Conservation (phyloP, 345 rosid genomes). For the Linum usitatissimum region DNA sequence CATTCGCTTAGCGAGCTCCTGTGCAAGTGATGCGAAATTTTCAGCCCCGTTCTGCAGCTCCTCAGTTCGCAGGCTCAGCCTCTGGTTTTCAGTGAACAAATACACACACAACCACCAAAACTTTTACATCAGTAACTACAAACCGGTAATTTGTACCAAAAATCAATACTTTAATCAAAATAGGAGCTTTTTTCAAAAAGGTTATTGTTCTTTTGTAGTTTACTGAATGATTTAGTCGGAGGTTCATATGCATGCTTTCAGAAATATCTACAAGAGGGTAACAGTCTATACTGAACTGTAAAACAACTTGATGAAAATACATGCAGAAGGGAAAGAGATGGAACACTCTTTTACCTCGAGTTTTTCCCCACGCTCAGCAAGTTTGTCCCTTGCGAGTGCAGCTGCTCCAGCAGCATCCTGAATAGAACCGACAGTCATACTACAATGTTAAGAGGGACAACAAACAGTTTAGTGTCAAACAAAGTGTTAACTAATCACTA, state of each 20-base stretch:
- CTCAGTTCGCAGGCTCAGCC: slow-evolving; percentile 46
- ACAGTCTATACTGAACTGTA: too few relatives aligned
- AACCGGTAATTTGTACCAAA: neutral
- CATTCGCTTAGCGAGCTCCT: slow-evolving; percentile 73
- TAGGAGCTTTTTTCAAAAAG: neutral
- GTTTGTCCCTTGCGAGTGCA: slow-evolving; percentile 64
- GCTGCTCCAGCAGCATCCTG: slow-evolving; percentile 73
- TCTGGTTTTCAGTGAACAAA: slow-evolving; percentile 25
- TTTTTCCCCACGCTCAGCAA: slow-evolving; percentile 61
- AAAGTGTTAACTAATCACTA: slow-evolving; percentile 8
- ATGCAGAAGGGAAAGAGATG: neutral
- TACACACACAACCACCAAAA: neutral
- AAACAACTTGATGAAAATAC: neutral
- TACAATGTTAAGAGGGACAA: slow-evolving; percentile 12
- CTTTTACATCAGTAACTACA: neutral
- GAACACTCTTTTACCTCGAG: slow-evolving; percentile 39
- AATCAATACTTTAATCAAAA: too few relatives aligned
- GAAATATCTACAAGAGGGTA: too few relatives aligned
- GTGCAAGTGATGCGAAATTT: slow-evolving; percentile 62
- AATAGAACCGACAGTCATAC: slow-evolving; percentile 13
- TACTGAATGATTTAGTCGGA: too few relatives aligned
- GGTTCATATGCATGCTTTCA: too few relatives aligned
- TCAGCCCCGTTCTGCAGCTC: slow-evolving; percentile 79
- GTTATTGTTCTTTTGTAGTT: neutral
- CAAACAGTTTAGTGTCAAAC: neutral